These are phyloP conservation scores for Asclepias syriaca DNA, from an alignment of 257 asterid species.

Conservation along the genomic window DNA sequence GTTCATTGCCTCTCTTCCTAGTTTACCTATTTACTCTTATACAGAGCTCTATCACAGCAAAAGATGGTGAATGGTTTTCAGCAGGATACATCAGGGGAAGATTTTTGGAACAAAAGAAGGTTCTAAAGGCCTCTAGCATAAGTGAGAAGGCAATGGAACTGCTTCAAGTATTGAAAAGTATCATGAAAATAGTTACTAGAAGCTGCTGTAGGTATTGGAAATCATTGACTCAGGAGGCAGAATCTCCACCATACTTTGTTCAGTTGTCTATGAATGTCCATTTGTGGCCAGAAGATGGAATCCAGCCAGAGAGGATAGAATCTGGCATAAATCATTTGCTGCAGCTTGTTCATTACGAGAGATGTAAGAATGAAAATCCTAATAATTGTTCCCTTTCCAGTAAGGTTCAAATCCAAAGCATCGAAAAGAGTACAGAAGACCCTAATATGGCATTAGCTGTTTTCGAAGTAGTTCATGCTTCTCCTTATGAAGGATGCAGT, in stretches of 20 bases:
- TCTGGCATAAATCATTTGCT: slow-evolving; percentile 83
- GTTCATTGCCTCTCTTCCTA: slow-evolving; percentile 83
- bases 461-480: slow-evolving; percentile 87
- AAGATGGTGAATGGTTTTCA: slow-evolving; percentile 93
- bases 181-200: slow-evolving; percentile 37
- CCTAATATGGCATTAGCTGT: slow-evolving; percentile 71
- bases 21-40: slow-evolving; percentile 86
- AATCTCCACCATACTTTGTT: slow-evolving; percentile 96
- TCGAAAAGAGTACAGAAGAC: slow-evolving; percentile 66
- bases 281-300: slow-evolving; percentile 95
- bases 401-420: slow-evolving; percentile 90
- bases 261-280: slow-evolving; percentile 91
- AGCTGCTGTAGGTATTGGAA: slow-evolving; percentile 89
- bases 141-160: slow-evolving; percentile 46
- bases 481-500: slow-evolving; percentile 55
- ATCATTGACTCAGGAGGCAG: slow-evolving; percentile 96
- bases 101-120: slow-evolving; percentile 30
- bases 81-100: slow-evolving; percentile 54
- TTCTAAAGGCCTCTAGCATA: slow-evolving; percentile 44
- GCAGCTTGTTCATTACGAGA: slow-evolving; percentile 61
- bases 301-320: slow-evolving; percentile 96
- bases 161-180: slow-evolving; percentile 38
- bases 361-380: slow-evolving; percentile 59
- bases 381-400: slow-evolving; percentile 66
- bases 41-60: slow-evolving; percentile 97